These are phyloP conservation scores for Jacaranda copaia DNA, from an alignment of 257 asterid genomes.

Conservation along the genomic window DNA sequence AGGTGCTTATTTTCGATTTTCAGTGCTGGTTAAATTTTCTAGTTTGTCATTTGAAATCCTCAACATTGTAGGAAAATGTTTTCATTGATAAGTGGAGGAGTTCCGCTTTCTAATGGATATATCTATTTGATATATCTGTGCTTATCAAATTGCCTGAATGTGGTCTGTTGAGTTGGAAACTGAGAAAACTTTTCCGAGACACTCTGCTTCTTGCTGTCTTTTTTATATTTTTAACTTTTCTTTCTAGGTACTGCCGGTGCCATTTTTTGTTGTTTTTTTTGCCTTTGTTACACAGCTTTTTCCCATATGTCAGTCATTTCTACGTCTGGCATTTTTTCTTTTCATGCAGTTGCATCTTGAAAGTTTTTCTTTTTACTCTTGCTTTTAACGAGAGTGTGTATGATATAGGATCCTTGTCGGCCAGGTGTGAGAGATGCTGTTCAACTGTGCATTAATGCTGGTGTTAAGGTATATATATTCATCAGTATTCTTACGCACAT, in stretches of 20 bases:
- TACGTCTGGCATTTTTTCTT: not conserved
- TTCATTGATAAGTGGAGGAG: conserved; percentile 4
- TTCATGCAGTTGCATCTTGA: not conserved
- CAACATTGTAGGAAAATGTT: not conserved
- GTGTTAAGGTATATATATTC: conserved; percentile 71
- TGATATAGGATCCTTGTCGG: conserved; percentile 91
- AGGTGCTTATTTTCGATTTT: conserved; percentile 54
- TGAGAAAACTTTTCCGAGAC: not conserved
- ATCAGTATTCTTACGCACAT: not conserved
- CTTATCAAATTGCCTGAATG: no score
- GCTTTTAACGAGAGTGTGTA: conserved; percentile 22
- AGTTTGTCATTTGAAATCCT: conserved; percentile 7
- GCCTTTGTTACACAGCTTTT: not conserved
- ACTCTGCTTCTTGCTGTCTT: conserved; percentile 12
- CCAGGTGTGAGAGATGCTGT: conserved; percentile 84
- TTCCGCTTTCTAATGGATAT: not conserved
- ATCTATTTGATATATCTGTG: not conserved
- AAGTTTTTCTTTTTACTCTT: not conserved
- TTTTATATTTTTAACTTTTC: not conserved
- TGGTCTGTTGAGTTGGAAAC: not conserved
- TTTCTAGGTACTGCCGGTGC: conserved; percentile 4
- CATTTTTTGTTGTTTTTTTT: not conserved
- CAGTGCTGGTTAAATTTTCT: conserved; percentile 10
- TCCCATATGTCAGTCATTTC: not conserved
- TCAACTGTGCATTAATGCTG: conserved; percentile 79